These are phyloP conservation scores for Paraglomus occultum DNA, from an alignment of 192 early-diverging fungal genomes.

Conservation along the genomic window DNA sequence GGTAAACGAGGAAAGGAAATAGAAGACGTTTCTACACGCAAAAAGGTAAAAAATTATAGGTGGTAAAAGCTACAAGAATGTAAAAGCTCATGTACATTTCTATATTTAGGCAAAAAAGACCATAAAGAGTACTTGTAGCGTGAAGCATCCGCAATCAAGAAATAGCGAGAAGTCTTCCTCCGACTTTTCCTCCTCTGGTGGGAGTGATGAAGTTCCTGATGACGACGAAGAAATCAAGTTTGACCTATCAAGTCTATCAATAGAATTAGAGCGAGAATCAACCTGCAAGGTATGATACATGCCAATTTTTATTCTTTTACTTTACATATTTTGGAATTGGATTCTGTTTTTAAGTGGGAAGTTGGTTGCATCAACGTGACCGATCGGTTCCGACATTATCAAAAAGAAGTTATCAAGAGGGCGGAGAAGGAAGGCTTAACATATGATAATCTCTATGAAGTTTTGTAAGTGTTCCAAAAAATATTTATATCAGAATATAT, in stretches of 20 bases:
- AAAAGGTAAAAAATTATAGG: constrained; percentile 26
- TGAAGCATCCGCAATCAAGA: neutral
- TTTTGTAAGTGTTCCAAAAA: constrained; percentile 19
- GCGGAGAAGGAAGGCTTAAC: neutral
- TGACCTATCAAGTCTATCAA: constrained; percentile 11
- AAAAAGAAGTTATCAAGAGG: neutral
- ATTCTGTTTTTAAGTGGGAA: constrained; percentile 20
- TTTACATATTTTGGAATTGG: too few relatives aligned
- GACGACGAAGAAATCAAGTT: constrained; percentile 28
- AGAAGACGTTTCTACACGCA: neutral
- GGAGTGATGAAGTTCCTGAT: constrained; percentile 8
- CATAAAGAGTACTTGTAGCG: neutral
- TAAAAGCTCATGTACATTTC: constrained; percentile 23
- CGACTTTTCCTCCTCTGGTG: constrained; percentile 7
- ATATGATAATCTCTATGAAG: neutral
- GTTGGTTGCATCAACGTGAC: constrained; percentile 1
- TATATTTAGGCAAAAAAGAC: constrained; percentile 19
- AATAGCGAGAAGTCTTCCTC: constrained; percentile 1
- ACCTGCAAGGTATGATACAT: too few relatives aligned
- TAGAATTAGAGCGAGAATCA: neutral
- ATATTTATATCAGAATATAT: constrained; percentile 21
- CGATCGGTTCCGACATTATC: constrained; percentile 12
- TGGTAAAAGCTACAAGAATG: constrained; percentile 21
- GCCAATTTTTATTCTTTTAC: too few relatives aligned
- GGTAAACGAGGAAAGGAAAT: constrained; percentile 18